Evolutionary conservation across 805 yeast genomes (phyloP), one percentile per base, ranked within the genome.

Genomic region (Zygosaccharomyces siamensis): DNA sequence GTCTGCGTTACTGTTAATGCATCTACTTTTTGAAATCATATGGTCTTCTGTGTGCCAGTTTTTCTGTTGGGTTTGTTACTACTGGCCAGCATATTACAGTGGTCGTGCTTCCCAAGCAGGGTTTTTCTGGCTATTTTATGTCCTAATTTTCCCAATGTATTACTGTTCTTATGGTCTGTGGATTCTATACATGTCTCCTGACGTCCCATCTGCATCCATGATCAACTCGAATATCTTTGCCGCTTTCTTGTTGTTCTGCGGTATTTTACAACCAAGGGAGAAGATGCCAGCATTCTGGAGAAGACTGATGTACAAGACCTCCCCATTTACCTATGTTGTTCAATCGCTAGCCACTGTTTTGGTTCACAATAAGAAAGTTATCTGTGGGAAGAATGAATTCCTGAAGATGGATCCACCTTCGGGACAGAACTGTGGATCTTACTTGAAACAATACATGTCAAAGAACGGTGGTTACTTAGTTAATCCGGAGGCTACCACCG

Each of bases 161-260:
- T 75, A 69, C 47, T 68, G 75, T 38, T 68, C 82, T 0, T 75
- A 83, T 51, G 84, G 81, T 33, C 66, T 79, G 53, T 75, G 83
- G 69, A 63, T 76, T 53, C 67, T 73, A 14, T 74, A 73, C 58
- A 43, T 72, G 50, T 62, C 76, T 11, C 77, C 77, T 14, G 70
- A 72, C 60, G 69, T 71, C 43, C 71, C 72, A 42, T 64, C 74
- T 46, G 72, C 74, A 43, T 66, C 73, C 30, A 68, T 72, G 64
- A 66, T 72, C 48, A 67, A 67, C 52, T 68, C 76, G 16, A 66
- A 71, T 56, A 71, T 82, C 67, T 72, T 84, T 46, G 66, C 74
- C 5, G 79, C 79, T 43, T 69, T 81, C 69, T 63, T 81, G 53
- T 68, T 78, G 50, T 72, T 78, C 62, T 81, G 82, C 61, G 72